Conservation (phyloP, 495 filamentous ascomycete genomes). For the Cercophora newfieldiana region DNA sequence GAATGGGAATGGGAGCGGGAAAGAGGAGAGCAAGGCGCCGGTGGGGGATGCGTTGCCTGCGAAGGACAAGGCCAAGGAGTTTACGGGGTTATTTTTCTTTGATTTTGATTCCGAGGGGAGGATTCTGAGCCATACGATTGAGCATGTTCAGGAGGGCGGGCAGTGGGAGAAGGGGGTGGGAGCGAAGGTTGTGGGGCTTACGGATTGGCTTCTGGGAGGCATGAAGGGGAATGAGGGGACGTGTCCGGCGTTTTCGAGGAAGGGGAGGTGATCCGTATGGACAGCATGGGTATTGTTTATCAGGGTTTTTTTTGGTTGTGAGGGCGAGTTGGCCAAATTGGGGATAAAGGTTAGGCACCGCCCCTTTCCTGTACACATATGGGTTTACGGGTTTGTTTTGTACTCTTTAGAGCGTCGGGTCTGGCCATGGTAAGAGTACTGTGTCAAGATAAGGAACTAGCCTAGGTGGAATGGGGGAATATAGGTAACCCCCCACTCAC, state of each 20-base stretch:
- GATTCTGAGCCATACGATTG: slow-evolving; percentile 84
- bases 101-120: slow-evolving; percentile 90
- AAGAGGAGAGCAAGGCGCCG: slow-evolving; percentile 11
- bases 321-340: background rate
- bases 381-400: background rate
- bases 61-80: slow-evolving; percentile 48
- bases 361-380: background rate
- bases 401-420: background rate
- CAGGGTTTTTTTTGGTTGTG: background rate
- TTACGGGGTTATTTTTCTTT: slow-evolving; percentile 87
- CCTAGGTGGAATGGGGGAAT: background rate
- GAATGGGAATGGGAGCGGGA: slow-evolving; percentile 1
- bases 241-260: slow-evolving; percentile 36
- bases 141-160: slow-evolving; percentile 79
- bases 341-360: background rate
- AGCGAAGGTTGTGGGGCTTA: slow-evolving; percentile 76
- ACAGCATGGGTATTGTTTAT: background rate
- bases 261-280: slow-evolving; percentile 18
- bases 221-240: slow-evolving; percentile 42
- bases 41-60: slow-evolving; percentile 27
- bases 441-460: background rate
- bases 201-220: slow-evolving; percentile 82
- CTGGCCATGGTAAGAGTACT: background rate
- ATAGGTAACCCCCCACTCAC: slow-evolving; percentile 4
- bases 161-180: slow-evolving; percentile 62